Conservation (phyloP, 108 stramenopile species). For the Fragilariopsis cylindrus region DNA sequence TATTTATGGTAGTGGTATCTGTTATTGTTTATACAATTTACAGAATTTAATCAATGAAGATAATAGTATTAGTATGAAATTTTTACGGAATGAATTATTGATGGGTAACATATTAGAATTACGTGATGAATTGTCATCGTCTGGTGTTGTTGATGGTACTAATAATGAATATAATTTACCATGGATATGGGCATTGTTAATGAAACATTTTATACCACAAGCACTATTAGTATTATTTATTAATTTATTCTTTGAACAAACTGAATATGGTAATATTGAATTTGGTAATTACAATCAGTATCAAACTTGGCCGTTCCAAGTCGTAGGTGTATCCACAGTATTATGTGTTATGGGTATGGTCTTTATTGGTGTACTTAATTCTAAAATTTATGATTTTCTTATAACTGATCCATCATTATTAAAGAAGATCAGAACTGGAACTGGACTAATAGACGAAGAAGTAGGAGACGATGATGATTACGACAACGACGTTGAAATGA, state of each 20-base stretch:
- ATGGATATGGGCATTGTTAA: constrained; percentile 42
- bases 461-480: background rate
- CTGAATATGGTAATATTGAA: constrained; percentile 11
- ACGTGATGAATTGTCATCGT: background rate
- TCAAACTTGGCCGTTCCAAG: constrained; percentile 33
- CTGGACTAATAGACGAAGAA: background rate
- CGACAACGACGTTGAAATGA: constrained; percentile 3
- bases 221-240: constrained; percentile 42
- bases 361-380: constrained; percentile 21
- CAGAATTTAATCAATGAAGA: constrained; percentile 6
- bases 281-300: constrained; percentile 40
- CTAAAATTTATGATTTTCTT: constrained; percentile 18
- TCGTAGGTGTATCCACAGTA: constrained; percentile 36
- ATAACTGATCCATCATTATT: background rate
- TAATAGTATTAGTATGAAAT: constrained; percentile 16
- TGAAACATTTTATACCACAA: constrained; percentile 50
- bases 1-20: constrained; percentile 32
- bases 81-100: constrained; percentile 10
- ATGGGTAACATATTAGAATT: constrained; percentile 29
- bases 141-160: background rate
- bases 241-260: constrained; percentile 27
- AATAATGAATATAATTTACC: constrained; percentile 21
- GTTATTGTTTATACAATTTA: constrained; percentile 16
- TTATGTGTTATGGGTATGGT: constrained; percentile 35
- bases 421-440: too few relatives aligned